These are phyloP conservation scores for Schrenkiella parvula DNA, from an alignment of 345 rosid genomes.

Conservation along the genomic window DNA sequence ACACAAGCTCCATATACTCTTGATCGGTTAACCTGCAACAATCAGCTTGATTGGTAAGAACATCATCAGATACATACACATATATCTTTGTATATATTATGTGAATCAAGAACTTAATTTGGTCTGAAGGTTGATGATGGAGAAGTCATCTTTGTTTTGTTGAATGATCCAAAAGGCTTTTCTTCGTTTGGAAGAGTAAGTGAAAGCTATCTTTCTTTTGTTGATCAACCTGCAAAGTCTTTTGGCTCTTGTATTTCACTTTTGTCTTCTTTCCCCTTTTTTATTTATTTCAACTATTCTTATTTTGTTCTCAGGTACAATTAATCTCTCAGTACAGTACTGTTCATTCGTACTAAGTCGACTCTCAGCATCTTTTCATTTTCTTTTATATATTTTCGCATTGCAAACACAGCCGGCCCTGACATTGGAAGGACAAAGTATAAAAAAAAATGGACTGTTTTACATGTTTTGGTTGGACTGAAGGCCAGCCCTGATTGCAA, in stretches of 20 bases:
- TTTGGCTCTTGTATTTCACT: conserved; percentile 6
- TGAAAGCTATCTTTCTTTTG: conserved; percentile 18
- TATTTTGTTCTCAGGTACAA: neutral
- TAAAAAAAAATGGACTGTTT: too few relatives aligned
- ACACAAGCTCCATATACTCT: conserved; percentile 32
- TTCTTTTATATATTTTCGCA: neutral
- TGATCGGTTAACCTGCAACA: conserved; percentile 27
- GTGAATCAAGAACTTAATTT: conserved; percentile 27
- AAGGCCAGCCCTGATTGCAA: too few relatives aligned
- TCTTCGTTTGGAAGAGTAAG: neutral
- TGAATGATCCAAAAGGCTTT: neutral
- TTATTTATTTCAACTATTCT: neutral
- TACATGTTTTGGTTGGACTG: too few relatives aligned
- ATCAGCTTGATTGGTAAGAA: conserved; percentile 30
- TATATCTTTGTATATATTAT: neutral
- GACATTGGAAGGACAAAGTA: too few relatives aligned
- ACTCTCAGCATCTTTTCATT: conserved; percentile 16
- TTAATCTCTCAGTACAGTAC: neutral
- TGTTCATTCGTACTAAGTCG: conserved; percentile 9
- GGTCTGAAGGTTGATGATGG: conserved; percentile 22
- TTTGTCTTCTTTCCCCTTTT: neutral
- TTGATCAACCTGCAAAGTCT: conserved; percentile 11
- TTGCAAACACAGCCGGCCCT: too few relatives aligned
- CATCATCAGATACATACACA: neutral
- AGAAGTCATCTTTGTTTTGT: conserved; percentile 25